Conservation (phyloP, 73 alveolate species). For the Paramecium octaurelia region DNA sequence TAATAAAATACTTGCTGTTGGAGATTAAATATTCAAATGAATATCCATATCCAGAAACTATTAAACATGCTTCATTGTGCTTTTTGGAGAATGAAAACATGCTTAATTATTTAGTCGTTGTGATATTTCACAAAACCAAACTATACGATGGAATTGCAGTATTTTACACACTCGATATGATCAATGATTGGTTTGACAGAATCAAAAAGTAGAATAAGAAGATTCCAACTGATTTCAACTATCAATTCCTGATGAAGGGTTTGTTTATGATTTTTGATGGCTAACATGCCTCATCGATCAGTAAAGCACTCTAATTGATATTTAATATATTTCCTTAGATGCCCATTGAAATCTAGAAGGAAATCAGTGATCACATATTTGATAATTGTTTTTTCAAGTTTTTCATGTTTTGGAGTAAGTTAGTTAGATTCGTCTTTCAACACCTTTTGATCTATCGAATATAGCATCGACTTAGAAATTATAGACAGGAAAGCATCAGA, state of each 20-base stretch:
- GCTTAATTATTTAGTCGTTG: not conserved
- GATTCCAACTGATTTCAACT: conserved; percentile 36
- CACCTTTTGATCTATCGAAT: conserved; percentile 23
- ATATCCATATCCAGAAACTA: not conserved
- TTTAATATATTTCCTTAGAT: not conserved
- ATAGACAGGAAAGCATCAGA: conserved; percentile 2
- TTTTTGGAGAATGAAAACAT: conserved; percentile 36
- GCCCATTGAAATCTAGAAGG: conserved; percentile 22
- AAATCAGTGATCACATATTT: not conserved
- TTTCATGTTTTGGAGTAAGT: conserved; percentile 46
- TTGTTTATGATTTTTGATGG: conserved; percentile 29
- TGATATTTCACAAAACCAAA: conserved; percentile 15
- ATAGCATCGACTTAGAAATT: not conserved
- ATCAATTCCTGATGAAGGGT: conserved; percentile 29
- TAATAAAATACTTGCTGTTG: not conserved
- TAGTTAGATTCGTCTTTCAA: conserved; percentile 16
- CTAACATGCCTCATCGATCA: conserved; percentile 2
- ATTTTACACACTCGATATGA: conserved; percentile 14
- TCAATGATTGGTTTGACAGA: not conserved
- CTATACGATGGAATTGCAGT: conserved; percentile 40
- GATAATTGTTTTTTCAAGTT: conserved; percentile 27
- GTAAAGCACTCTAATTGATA: not conserved
- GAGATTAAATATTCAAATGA: not conserved
- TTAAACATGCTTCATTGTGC: not conserved
- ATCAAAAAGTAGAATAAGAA: not conserved